phyloP scores from a whole-genome alignment of 768 basidiomycete genomes.

The Boletus subcaerulescens region DNA sequence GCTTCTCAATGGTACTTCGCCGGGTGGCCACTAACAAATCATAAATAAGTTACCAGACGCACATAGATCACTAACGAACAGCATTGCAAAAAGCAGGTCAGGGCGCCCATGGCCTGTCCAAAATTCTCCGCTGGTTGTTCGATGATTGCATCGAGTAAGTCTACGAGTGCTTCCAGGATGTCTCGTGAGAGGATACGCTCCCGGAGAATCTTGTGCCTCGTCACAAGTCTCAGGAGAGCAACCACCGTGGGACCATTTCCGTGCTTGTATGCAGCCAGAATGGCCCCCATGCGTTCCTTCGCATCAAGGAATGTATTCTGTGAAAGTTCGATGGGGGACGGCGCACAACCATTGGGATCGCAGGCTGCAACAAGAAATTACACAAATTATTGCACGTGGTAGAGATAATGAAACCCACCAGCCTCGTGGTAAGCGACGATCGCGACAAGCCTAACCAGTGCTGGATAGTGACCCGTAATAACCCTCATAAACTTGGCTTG shows the following conservation, averaged over 20 bases:
- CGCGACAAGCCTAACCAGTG: constrained; percentile 19
- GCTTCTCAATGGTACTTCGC: neutral
- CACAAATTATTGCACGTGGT: neutral
- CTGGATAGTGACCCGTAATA: constrained; percentile 11
- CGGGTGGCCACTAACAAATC: constrained; percentile 10
- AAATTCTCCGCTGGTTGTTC: constrained; percentile 2
- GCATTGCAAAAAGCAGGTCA: constrained; percentile 17
- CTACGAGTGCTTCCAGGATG: constrained; percentile 10
- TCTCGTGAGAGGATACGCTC: constrained; percentile 13
- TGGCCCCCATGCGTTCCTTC: constrained; percentile 4
- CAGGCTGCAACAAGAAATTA: constrained; percentile 1
- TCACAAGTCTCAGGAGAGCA: constrained; percentile 18
- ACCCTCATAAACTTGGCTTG: constrained; percentile 5
- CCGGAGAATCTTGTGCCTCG: constrained; percentile 17
- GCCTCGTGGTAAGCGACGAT: constrained; percentile 23
- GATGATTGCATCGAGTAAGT: constrained; percentile 11
- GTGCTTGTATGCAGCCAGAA: constrained; percentile 11
- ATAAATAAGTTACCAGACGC: neutral
- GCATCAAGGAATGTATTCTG: constrained; percentile 9
- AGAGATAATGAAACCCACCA: constrained; percentile 3
- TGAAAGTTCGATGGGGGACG: neutral
- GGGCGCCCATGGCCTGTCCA: constrained; percentile 21
- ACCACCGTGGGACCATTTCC: constrained; percentile 17
- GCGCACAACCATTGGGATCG: neutral
- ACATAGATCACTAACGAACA: constrained; percentile 4